Evolutionary conservation across 495 filamentous ascomycete genomes (phyloP).

Genomic region (Podospora pseudocomata): DNA sequence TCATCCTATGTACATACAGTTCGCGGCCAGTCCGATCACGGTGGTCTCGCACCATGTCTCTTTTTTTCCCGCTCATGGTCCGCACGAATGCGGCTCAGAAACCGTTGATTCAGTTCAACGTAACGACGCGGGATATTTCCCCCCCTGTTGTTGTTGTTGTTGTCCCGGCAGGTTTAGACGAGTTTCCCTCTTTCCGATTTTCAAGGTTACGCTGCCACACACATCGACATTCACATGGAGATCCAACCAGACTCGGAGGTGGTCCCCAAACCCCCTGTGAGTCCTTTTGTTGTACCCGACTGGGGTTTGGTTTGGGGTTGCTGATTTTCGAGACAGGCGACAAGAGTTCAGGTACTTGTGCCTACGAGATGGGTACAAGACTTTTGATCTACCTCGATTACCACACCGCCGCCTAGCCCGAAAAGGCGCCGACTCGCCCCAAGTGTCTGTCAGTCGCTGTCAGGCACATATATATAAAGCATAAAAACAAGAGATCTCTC

Average conservation of each 20-base stretch:
- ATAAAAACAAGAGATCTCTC: not conserved
- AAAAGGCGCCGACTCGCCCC: conserved; percentile 5
- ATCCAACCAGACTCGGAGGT: too few species aligned
- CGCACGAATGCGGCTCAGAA: conserved; percentile 15
- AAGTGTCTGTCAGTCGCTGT: not conserved
- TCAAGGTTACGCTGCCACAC: conserved; percentile 10
- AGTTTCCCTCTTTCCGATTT: not conserved
- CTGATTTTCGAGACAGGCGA: not conserved
- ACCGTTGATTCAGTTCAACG: conserved; percentile 6
- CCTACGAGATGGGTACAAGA: not conserved
- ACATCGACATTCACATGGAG: conserved; percentile 6
- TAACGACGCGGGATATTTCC: not conserved
- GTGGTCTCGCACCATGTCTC: conserved; percentile 17
- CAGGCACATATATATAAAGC: not conserved
- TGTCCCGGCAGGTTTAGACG: conserved; percentile 22
- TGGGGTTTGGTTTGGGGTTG: not conserved
- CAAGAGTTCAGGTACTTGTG: not conserved
- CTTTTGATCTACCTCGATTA: not conserved
- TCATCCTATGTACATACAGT: not conserved
- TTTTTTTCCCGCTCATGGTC: not conserved
- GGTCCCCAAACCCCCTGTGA: too few species aligned
- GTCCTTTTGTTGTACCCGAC: not conserved
- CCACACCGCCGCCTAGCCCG: conserved; percentile 6
- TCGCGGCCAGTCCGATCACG: conserved; percentile 18
- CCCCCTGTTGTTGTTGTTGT: not conserved